A percentile compares a stretch with the other conserved stretches of the same genome.
phyloP scores from a whole-genome alignment of 2,329 filamentous ascomycete species.

The Cercospora nicotianae region DNA sequence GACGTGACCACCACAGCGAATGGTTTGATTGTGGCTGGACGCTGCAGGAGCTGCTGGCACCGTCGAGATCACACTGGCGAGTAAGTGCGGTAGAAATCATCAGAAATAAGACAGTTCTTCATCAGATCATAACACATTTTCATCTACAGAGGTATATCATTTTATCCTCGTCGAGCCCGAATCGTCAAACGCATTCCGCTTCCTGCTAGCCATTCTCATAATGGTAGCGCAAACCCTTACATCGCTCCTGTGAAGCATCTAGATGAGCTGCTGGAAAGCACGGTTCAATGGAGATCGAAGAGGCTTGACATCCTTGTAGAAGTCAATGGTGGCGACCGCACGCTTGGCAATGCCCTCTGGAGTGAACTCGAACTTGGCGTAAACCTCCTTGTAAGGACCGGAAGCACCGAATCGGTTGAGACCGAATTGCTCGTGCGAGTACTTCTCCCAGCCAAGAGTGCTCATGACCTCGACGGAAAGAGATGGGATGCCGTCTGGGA shows the following conservation, averaged over 20 bases:
- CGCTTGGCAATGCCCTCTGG: conserved; percentile 96
- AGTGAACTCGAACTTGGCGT: conserved; percentile 99
- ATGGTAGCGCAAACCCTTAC: not conserved
- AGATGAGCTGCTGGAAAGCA: conserved; percentile 96
- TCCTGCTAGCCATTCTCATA: not conserved
- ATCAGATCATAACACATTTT: conserved; percentile 6
- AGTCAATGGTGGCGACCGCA: conserved; percentile 85
- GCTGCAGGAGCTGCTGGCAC: no score
- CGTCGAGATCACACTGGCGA: not conserved
- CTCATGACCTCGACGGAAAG: conserved; percentile 95
- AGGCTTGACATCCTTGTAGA: conserved; percentile 91
- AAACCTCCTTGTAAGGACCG: conserved; percentile 96
- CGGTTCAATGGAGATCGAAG: conserved; percentile 93
- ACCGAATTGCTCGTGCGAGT: conserved; percentile 98
- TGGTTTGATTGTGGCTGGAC: no score
- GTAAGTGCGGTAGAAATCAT: not conserved
- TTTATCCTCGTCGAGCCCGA: not conserved
- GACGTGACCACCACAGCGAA: no score
- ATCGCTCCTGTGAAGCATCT: conserved; percentile 39
- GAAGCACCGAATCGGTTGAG: conserved; percentile 98
- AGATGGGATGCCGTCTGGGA: conserved; percentile 90
- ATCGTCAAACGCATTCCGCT: not conserved
- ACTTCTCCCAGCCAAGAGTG: conserved; percentile 98
- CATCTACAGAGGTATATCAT: conserved; percentile 6
- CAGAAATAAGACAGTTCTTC: not conserved